Conservation (phyloP, 495 filamentous ascomycete species). For the Podospora didyma region DNA sequence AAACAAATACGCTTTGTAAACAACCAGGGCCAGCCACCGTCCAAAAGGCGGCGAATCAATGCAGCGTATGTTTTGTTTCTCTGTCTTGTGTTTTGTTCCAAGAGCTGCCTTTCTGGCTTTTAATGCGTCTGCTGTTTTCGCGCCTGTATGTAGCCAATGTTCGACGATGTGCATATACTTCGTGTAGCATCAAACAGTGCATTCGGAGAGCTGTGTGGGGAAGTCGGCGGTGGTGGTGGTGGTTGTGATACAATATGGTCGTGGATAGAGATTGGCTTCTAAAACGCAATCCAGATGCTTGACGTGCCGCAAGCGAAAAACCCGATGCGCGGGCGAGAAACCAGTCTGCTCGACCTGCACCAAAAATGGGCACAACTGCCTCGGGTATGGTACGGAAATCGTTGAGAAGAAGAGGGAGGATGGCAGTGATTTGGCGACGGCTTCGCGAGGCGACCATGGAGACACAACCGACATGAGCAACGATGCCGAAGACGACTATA, state of each 20-base stretch:
- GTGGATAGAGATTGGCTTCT: slow-evolving; percentile 19
- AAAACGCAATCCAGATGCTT: slow-evolving; percentile 52
- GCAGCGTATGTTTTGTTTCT: slow-evolving; percentile 58
- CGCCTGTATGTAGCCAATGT: background rate
- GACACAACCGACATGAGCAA: slow-evolving; percentile 20
- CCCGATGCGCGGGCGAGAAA: slow-evolving; percentile 74
- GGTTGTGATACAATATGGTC: slow-evolving; percentile 2
- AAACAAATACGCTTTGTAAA: slow-evolving; percentile 74
- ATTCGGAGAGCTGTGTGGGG: background rate
- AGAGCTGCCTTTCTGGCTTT: background rate
- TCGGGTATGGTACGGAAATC: slow-evolving; percentile 61
- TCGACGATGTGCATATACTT: no score
- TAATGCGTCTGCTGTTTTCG: background rate
- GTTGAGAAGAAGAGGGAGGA: slow-evolving; percentile 42
- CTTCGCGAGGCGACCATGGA: slow-evolving; percentile 20
- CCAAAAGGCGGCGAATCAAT: slow-evolving; percentile 76
- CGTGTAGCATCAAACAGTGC: background rate
- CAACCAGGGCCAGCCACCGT: slow-evolving; percentile 75
- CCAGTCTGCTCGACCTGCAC: slow-evolving; percentile 71
- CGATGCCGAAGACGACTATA: slow-evolving; percentile 25
- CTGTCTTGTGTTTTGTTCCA: slow-evolving; percentile 13
- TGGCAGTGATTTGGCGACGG: slow-evolving; percentile 7
- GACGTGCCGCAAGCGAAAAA: slow-evolving; percentile 80
- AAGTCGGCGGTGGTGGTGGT: slow-evolving; percentile 2
- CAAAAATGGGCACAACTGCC: slow-evolving; percentile 68